phyloP scores from a whole-genome alignment of 306 rosid species.

The Sesbania bispinosa region DNA sequence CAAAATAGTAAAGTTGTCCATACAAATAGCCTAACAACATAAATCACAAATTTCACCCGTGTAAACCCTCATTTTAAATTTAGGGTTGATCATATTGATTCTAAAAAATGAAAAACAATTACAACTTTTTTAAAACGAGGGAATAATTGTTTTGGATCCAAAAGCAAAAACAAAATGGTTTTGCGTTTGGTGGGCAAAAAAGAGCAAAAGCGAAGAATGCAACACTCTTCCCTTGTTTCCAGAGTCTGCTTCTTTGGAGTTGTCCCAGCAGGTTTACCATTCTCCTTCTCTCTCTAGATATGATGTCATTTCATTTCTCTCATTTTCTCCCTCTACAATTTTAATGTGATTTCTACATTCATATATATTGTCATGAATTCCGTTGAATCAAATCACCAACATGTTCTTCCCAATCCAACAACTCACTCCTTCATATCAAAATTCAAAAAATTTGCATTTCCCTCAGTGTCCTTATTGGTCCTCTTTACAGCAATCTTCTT shows the following conservation, averaged over 20 bases:
- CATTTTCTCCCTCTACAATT: neutral
- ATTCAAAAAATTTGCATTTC: constrained; percentile 32
- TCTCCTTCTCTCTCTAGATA: constrained; percentile 10
- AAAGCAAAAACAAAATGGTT: neutral
- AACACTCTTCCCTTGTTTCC: neutral
- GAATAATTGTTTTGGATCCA: neutral
- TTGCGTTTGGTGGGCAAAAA: neutral
- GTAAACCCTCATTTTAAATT: too few relatives aligned
- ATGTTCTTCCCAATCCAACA: constrained; percentile 30
- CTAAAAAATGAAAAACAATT: too few relatives aligned
- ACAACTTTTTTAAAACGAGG: too few relatives aligned
- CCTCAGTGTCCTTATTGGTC: constrained; percentile 39
- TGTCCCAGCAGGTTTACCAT: neutral
- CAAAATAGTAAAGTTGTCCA: too few relatives aligned
- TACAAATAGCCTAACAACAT: too few relatives aligned
- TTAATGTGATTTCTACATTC: neutral
- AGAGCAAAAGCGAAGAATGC: neutral
- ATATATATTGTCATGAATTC: constrained; percentile 43
- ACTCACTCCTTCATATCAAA: constrained; percentile 24
- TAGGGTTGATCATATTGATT: too few relatives aligned
- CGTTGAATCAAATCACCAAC: constrained; percentile 19
- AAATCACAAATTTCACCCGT: too few relatives aligned
- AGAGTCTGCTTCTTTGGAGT: neutral
- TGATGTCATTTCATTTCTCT: neutral
- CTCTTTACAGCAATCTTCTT: constrained; percentile 49